Base-by-base conservation (phyloP, 495 filamentous ascomycete genomes). In the Penicillium maclennaniae region DNA sequence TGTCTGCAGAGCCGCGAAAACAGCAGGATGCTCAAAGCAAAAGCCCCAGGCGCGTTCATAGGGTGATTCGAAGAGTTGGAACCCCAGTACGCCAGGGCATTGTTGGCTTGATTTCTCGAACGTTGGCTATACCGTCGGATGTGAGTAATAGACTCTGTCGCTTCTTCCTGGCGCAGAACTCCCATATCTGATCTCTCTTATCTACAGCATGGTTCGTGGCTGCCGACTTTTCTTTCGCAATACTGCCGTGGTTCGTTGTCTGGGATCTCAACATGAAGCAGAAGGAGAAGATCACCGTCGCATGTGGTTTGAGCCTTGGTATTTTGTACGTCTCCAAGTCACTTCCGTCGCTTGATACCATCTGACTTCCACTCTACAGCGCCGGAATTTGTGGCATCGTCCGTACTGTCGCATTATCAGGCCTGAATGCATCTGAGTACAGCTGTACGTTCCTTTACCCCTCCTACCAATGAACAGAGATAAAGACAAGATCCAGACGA, bases 261-360 rank as follows among this genome's bases (percentile, higher is more conserved):
- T 68, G 65, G 65, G 57, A 68, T 43, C 52, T 65, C 46, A 68
- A 65, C 31, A 68, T 68, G 62, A 68, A 65, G 25, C 50, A 56
- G 12, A 68, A 63, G 40, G 65, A 68, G 28, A 67, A 63, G 49
- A 56, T 68, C 45, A 63, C 60, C 12, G 57, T 68, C 34, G 59
- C 62, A 4, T 59, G 53, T 28, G 62, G 59, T 40, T 51, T 68
- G 5, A 68, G 65, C 43, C 47, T 65, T 38, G 62, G 62, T 44
- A 31, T 68, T 7, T 63, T 63, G 61, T 64, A 46, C 53, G 64
- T 31, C 27, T 49, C 23, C 0, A 23, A 39, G 4, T 14, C 17
- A n/a, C 7, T 31, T 12, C 26, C 8, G 19, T 37, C 10, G 10
- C 27, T 31, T 31, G 6, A 12, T 31, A 7, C 1, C 2, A 7